Base-by-base conservation (phyloP, 1,284 basidiomycete genomes). In the Rhodofomes roseus region DNA sequence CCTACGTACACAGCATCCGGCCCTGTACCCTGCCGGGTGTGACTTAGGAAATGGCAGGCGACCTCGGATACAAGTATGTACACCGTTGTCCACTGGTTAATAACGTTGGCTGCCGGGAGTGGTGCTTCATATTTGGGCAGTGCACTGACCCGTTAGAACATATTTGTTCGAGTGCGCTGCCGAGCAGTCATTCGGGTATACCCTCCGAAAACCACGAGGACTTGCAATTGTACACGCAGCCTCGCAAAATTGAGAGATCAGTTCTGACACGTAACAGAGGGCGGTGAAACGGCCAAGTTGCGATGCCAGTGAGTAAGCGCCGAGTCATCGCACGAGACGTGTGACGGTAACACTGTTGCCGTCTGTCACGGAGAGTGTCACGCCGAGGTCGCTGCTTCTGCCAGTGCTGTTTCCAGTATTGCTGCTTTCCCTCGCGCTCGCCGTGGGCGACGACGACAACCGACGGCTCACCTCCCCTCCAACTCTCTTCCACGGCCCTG, bases 381-480 rank as follows among this genome's bases (percentile, higher is more conserved):
- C 55, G 55, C 14, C 22, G 5, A 25, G 55, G 55, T 55, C 57
- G 40, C 48, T 51, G 56, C 57, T 58, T 51, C 51, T 58, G 57
- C 55, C 51, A 56, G 55, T 56, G 54, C 44, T 54, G 59, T 48
- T 57, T 57, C 57, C 54, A 57, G 29, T 60, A 60, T 56, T 60
- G 59, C 58, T 55, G 58, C 55, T 60, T 56, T 60, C 59, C 59
- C 59, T 60, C 59, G 59, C 57, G 59, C 59, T 60, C 55, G 48
- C 59, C 23, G 51, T 54, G 54, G 48, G 25, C 58, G 54, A 58
- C 57, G 41, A 58, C 57, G 52, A 37, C 58, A 52, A 50, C 48
- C 25, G n/a, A 4, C 41, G 29, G 54, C 23, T 48, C 31, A 41
- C 23, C 41, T 31, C 25, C 31, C 43, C 55, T 52, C 57, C 31